Base-by-base conservation (phyloP, 805 yeast species). In the Barnettozyma botsteinii region DNA sequence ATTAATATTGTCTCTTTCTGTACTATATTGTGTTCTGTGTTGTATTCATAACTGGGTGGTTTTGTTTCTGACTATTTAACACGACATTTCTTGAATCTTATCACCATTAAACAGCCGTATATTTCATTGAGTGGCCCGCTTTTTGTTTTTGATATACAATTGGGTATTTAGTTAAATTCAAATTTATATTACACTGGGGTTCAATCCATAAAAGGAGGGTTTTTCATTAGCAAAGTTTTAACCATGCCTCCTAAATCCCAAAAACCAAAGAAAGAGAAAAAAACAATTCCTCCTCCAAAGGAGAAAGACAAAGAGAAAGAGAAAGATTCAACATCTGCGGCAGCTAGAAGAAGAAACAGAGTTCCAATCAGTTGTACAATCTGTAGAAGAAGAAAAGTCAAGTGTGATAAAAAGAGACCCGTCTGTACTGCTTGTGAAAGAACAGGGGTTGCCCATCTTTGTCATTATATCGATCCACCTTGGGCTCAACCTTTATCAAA, bases 381-480 rank as follows among this genome's bases (percentile, higher is more conserved):
- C 32, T 73, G 79, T 50, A 64, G 75, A 42, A 62, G 68, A 49
- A 57, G 75, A 40, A 73, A 73, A 47, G 75, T 73, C 13, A 72
- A 70, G 35, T 70, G 75, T 58, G 73, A 68, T 48, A 66, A 69
- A 45, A 65, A 66, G 33, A 67, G 75, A 47, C 81, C 81, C 1
- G 75, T 73, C 37, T 75, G 81, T 55, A 64, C 72, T 8, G 75
- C 73, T 41, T 75, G 81, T 61, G 65, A 68, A 26, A 72, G 72
- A 50, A 75, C 77, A 13, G 80, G 79, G 3, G 80, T 75, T 13
- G 72, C 72, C 7, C 80, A 75, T 51, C 57, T 75, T 15, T 75
- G 81, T 43, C 75, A 73, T 38, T 75, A 74, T 47, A 63, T 75
- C 48, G 79, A 73, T 45, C 81, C 79, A 31, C 62, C 68, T n/a